phyloP scores from a whole-genome alignment of 2,329 filamentous ascomycete genomes.

The Xylaria sp. region DNA sequence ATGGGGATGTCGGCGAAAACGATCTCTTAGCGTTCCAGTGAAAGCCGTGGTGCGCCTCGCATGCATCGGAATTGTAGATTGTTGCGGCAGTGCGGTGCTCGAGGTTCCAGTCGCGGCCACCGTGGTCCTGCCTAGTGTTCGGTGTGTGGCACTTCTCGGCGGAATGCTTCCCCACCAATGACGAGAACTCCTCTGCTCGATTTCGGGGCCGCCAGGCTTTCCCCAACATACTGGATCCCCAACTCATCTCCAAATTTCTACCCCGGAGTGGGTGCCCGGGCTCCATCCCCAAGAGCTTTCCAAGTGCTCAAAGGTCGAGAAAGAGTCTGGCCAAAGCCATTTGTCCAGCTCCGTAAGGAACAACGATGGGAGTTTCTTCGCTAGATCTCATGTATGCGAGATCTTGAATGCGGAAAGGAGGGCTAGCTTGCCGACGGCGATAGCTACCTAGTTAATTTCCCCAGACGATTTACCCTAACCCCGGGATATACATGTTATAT shows the following conservation, averaged over 20 bases:
- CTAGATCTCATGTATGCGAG: constrained; percentile 7
- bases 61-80: constrained; percentile 24
- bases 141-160: constrained; percentile 33
- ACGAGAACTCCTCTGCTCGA: constrained; percentile 28
- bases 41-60: constrained; percentile 19
- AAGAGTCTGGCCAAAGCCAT: constrained; percentile 22
- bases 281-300: constrained; percentile 17
- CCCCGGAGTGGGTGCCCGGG: constrained; percentile 17
- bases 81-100: constrained; percentile 20
- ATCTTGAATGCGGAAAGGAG: constrained; percentile 24
- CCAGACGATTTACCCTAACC: constrained; percentile 6
- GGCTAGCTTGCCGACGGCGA: constrained; percentile 20
- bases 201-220: constrained; percentile 4
- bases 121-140: neutral
- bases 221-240: constrained; percentile 33
- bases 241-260: constrained; percentile 36
- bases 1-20: constrained; percentile 11
- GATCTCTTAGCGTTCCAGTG: constrained; percentile 20
- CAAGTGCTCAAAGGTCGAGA: constrained; percentile 19
- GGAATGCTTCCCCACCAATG: constrained; percentile 50
- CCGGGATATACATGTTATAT: constrained; percentile 21
- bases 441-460: neutral
- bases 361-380: constrained; percentile 4
- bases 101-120: constrained; percentile 20
- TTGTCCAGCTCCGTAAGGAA: constrained; percentile 13